Conservation (phyloP, 495 filamentous ascomycete genomes). For the Cudoniella acicularis region DNA sequence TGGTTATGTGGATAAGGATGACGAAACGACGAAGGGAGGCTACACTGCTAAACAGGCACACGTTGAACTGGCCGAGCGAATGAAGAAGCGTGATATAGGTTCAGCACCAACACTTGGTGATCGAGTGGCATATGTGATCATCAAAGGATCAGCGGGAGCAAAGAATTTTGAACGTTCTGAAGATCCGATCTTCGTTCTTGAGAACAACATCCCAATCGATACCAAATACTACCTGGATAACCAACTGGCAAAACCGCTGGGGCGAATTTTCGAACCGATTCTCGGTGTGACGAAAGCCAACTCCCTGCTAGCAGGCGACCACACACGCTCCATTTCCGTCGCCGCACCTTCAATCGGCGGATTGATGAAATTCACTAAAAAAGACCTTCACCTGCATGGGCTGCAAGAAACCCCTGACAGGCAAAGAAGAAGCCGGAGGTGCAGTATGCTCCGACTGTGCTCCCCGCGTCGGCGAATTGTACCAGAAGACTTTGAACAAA, state of each 20-base stretch:
- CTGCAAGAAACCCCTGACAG: slow-evolving; percentile 90
- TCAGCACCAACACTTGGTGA: slow-evolving; percentile 94
- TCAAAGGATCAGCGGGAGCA: slow-evolving; percentile 81
- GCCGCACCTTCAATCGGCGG: slow-evolving; percentile 86
- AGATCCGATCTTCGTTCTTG: slow-evolving; percentile 93
- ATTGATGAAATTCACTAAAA: slow-evolving; percentile 97
- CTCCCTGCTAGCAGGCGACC: slow-evolving; percentile 78
- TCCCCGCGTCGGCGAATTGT: slow-evolving; percentile 84
- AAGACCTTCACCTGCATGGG: slow-evolving; percentile 97
- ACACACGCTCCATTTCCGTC: slow-evolving; percentile 88
- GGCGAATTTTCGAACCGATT: slow-evolving; percentile 96
- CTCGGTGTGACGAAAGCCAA: slow-evolving; percentile 86
- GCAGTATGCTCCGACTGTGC: slow-evolving; percentile 86
- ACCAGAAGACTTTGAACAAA: slow-evolving; percentile 83
- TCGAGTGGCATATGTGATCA: slow-evolving; percentile 96
- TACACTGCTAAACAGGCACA: slow-evolving; percentile 93
- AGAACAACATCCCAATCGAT: slow-evolving; percentile 97
- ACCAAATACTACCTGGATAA: slow-evolving; percentile 99
- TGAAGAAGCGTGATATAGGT: slow-evolving; percentile 93
- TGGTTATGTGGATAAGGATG: background rate
- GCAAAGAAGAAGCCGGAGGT: slow-evolving; percentile 73
- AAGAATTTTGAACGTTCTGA: slow-evolving; percentile 96
- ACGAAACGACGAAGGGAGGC: too few species aligned
- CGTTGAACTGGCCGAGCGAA: slow-evolving; percentile 87
- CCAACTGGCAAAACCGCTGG: slow-evolving; percentile 90